Conservation (phyloP, 495 filamentous ascomycete genomes). For the Evernia prunastri region DNA sequence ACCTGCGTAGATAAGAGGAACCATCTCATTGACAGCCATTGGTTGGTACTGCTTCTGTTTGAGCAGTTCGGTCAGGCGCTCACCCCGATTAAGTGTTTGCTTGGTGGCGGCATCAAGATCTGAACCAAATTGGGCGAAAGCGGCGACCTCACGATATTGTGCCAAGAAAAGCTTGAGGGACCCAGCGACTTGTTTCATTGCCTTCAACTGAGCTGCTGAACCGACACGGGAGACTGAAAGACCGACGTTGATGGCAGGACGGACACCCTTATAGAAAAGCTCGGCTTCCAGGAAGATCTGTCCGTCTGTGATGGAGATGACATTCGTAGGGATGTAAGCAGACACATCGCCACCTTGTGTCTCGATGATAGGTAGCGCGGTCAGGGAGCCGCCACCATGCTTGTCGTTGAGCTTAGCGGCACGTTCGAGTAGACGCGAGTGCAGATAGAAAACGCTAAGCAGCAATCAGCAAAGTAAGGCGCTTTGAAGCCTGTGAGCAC, state of each 20-base stretch:
- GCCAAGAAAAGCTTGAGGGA: conserved; percentile 99
- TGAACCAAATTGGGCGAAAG: conserved; percentile 99
- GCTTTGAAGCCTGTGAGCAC: background rate
- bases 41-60: conserved; percentile 99
- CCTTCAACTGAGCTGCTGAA: conserved; percentile 98
- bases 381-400: conserved; percentile 92
- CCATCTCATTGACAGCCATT: conserved; percentile 99
- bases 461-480: conserved; percentile 25
- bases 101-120: conserved; percentile 98
- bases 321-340: conserved; percentile 99
- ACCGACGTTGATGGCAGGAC: conserved; percentile 99
- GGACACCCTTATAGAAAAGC: conserved; percentile 99
- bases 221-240: conserved; percentile 99
- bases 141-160: conserved; percentile 99
- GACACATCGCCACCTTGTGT: conserved; percentile 99
- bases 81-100: conserved; percentile 97
- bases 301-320: conserved; percentile 99
- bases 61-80: conserved; percentile 97
- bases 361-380: conserved; percentile 97
- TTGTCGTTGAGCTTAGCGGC: conserved; percentile 98
- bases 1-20: conserved; percentile 98
- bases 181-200: conserved; percentile 99
- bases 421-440: conserved; percentile 99
- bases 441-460: conserved; percentile 89
- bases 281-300: conserved; percentile 99